These are phyloP conservation scores for Malus hybrid DNA, from an alignment of 331 rosid genomes.

Conservation along the genomic window DNA sequence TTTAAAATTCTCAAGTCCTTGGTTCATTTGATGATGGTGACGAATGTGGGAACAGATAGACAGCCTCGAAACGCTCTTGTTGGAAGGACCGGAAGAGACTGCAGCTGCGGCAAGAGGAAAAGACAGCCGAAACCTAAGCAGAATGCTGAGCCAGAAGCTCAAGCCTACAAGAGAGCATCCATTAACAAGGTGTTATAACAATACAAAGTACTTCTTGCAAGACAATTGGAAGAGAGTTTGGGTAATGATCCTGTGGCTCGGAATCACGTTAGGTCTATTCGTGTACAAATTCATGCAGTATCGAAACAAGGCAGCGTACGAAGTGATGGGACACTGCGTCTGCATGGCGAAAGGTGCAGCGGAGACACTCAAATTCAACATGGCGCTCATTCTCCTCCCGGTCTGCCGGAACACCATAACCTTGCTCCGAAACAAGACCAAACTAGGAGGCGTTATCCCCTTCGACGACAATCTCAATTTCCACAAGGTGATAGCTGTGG, in stretches of 20 bases:
- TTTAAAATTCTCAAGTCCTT: no score
- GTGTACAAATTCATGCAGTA: conserved; percentile 50
- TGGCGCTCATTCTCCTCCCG: conserved; percentile 75
- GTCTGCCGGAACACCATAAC: conserved; percentile 80
- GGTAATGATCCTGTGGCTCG: conserved; percentile 53
- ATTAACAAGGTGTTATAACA: conserved; percentile 30
- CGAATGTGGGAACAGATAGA: conserved; percentile 13
- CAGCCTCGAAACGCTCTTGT: conserved; percentile 45
- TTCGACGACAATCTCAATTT: conserved; percentile 72
- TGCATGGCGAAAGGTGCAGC: conserved; percentile 91
- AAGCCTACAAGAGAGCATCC: conserved; percentile 29
- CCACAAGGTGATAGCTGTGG: conserved; percentile 68
- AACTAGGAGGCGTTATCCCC: conserved; percentile 41
- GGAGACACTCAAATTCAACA: conserved; percentile 77
- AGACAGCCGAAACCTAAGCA: conserved; percentile 12
- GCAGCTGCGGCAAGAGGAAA: conserved; percentile 1
- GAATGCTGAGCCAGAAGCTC: conserved; percentile 36
- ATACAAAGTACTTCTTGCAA: conserved; percentile 40
- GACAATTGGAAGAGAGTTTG: conserved; percentile 78
- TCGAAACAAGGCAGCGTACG: conserved; percentile 30
- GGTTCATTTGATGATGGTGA: neutral
- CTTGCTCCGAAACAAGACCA: conserved; percentile 53
- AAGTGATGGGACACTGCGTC: conserved; percentile 77
- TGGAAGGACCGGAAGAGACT: conserved; percentile 15
- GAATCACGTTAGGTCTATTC: conserved; percentile 50